phyloP scores from a whole-genome alignment of 441 rosid species.

The Aleurites moluccanus region DNA sequence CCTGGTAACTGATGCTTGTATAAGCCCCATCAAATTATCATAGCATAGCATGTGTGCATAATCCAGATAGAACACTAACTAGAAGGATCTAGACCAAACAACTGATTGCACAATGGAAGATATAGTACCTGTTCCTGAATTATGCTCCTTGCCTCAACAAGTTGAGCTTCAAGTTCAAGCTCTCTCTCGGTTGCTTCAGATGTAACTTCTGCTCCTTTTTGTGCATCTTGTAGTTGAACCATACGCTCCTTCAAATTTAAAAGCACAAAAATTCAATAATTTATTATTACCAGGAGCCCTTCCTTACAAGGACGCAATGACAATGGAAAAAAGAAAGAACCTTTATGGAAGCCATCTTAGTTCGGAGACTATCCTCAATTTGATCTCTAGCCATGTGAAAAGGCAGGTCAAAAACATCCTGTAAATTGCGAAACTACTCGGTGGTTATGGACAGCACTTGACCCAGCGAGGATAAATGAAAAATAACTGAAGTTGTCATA shows the following conservation, averaged over 20 bases:
- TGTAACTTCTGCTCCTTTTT: slow-evolving; percentile 86
- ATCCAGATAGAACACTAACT: neutral
- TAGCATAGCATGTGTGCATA: too few relatives aligned
- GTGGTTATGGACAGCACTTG: slow-evolving; percentile 1
- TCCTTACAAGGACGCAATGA: neutral
- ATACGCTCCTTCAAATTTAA: slow-evolving; percentile 64
- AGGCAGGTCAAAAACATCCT: slow-evolving; percentile 97
- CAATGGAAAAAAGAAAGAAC: slow-evolving; percentile 34
- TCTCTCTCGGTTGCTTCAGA: slow-evolving; percentile 98
- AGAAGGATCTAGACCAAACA: neutral
- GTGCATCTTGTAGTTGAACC: slow-evolving; percentile 93
- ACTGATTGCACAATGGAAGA: slow-evolving; percentile 11
- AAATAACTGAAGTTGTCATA: slow-evolving; percentile 31
- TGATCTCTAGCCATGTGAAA: slow-evolving; percentile 94
- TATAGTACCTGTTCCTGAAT: slow-evolving; percentile 87
- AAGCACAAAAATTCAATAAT: neutral
- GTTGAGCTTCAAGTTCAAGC: slow-evolving; percentile 99
- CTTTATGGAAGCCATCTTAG: slow-evolving; percentile 95
- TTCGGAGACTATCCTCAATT: slow-evolving; percentile 93
- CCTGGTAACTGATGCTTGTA: neutral
- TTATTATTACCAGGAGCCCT: neutral
- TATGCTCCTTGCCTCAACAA: slow-evolving; percentile 97
- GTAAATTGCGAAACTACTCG: slow-evolving; percentile 24
- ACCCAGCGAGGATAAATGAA: slow-evolving; percentile 10
- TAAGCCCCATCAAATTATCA: neutral